These are phyloP conservation scores for Hortaea sp. DNA, from an alignment of 2,329 filamentous ascomycete genomes.

Conservation along the genomic window DNA sequence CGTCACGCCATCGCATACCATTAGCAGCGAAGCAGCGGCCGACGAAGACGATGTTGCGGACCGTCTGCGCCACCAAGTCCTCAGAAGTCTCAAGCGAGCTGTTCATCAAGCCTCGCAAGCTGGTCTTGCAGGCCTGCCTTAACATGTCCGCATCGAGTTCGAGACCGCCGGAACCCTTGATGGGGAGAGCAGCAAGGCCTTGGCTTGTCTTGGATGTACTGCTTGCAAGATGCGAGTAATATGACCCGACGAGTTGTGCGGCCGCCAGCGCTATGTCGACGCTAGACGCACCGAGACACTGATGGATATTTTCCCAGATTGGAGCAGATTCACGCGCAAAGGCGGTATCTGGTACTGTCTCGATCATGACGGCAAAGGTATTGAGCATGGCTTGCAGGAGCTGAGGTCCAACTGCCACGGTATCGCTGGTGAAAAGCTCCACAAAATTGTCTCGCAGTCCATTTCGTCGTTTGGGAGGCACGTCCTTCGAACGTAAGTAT, in stretches of 20 bases:
- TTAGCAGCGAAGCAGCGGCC: slow-evolving; percentile 56
- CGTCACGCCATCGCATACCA: slow-evolving; percentile 39
- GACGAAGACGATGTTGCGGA: slow-evolving; percentile 76
- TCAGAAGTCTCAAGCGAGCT: slow-evolving; percentile 51
- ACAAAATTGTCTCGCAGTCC: slow-evolving; percentile 44
- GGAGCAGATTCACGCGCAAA: slow-evolving; percentile 49
- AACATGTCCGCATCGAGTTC: slow-evolving; percentile 56
- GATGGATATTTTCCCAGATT: slow-evolving; percentile 63
- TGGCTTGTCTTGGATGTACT: slow-evolving; percentile 42
- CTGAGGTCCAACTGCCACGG: slow-evolving; percentile 55
- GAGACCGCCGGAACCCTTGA: slow-evolving; percentile 63
- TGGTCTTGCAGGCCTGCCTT: slow-evolving; percentile 46
- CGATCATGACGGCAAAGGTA: slow-evolving; percentile 56
- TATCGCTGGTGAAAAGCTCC: slow-evolving; percentile 41
- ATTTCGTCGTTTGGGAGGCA: slow-evolving; percentile 57
- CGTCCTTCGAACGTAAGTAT: slow-evolving; percentile 61
- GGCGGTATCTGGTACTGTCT: slow-evolving; percentile 53
- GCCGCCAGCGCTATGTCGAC: slow-evolving; percentile 66
- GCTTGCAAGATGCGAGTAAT: slow-evolving; percentile 68
- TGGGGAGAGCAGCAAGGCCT: slow-evolving; percentile 46
- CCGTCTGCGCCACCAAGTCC: slow-evolving; percentile 64
- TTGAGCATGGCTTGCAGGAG: slow-evolving; percentile 67
- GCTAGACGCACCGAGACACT: slow-evolving; percentile 56
- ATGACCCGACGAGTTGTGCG: slow-evolving; percentile 63
- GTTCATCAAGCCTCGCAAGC: slow-evolving; percentile 51